phyloP scores from a whole-genome alignment of 345 rosid genomes.

The Citrus trifoliata region DNA sequence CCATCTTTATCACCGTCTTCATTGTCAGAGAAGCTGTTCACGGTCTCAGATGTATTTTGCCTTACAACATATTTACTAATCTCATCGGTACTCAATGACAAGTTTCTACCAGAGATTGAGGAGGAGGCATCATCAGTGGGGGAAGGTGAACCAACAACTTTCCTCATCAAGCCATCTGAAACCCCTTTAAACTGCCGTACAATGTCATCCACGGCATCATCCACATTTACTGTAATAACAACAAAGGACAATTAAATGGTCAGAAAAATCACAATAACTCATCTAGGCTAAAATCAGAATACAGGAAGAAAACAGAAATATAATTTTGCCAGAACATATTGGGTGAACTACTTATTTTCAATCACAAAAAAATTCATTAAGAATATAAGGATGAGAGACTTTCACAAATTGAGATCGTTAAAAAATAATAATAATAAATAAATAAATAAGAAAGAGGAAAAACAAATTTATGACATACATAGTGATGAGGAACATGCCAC shows the following conservation, averaged over 20 bases:
- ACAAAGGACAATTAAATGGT: neutral
- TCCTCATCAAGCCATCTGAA: constrained; percentile 85
- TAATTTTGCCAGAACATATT: neutral
- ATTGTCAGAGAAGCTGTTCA: constrained; percentile 61
- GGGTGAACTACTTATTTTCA: neutral
- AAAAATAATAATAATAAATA: neutral
- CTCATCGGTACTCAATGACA: constrained; percentile 67
- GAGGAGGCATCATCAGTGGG: constrained; percentile 38
- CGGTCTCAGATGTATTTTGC: constrained; percentile 49
- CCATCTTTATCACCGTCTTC: constrained; percentile 57
- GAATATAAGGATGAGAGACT: neutral
- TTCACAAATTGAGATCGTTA: neutral
- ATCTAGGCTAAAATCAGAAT: neutral
- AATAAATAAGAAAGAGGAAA: neutral
- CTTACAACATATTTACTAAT: constrained; percentile 34
- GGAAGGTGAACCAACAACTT: constrained; percentile 62
- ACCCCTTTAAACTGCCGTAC: constrained; percentile 90
- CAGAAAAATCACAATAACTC: neutral
- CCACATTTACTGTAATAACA: constrained; percentile 72
- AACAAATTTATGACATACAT: neutral
- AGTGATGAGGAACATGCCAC: neutral
- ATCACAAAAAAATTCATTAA: neutral
- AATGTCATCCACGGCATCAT: constrained; percentile 96
- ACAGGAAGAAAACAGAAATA: neutral
- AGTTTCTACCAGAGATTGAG: constrained; percentile 32